phyloP scores from a whole-genome alignment of 1,139 yeast species.

The Wickerhamomyces sp. region DNA sequence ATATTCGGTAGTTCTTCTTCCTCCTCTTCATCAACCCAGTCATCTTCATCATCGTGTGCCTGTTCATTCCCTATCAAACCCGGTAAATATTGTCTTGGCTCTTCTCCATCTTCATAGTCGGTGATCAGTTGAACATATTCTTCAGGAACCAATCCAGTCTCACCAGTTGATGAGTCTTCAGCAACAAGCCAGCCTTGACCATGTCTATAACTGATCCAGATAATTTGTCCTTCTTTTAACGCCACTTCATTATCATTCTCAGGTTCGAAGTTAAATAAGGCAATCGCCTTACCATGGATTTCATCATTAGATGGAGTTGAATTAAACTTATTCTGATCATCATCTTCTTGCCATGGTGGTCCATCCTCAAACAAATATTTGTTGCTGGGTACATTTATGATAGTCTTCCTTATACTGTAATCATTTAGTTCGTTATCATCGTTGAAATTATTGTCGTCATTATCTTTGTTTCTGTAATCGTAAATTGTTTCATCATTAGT shows the following conservation, averaged over 20 bases:
- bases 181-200: constrained; percentile 99
- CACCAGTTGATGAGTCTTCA: constrained; percentile 70
- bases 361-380: constrained; percentile 22
- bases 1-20: constrained; percentile 12
- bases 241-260: constrained; percentile 92
- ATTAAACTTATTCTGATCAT: constrained; percentile 24
- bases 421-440: constrained; percentile 4
- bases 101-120: constrained; percentile 31
- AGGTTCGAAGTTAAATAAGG: constrained; percentile 83
- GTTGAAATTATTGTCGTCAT: constrained; percentile 8
- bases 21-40: constrained; percentile 28
- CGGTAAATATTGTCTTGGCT: constrained; percentile 46
- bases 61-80: constrained; percentile 30
- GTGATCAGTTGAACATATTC: constrained; percentile 70
- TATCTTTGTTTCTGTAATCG: constrained; percentile 4
- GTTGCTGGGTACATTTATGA: constrained; percentile 4
- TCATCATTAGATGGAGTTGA: constrained; percentile 31
- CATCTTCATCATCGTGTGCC: constrained; percentile 32
- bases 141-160: constrained; percentile 93
- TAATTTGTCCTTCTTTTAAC: constrained; percentile 72
- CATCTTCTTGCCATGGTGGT: constrained; percentile 30
- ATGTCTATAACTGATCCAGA: constrained; percentile 85
- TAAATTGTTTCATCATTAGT: neutral
- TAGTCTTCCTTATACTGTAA: constrained; percentile 1
- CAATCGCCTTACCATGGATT: constrained; percentile 64